A percentile compares a stretch with the other conserved stretches of the same genome.
These are phyloP conservation scores for Aureobasidium vineae DNA, from an alignment of 2,329 filamentous ascomycete species.

Conservation along the genomic window DNA sequence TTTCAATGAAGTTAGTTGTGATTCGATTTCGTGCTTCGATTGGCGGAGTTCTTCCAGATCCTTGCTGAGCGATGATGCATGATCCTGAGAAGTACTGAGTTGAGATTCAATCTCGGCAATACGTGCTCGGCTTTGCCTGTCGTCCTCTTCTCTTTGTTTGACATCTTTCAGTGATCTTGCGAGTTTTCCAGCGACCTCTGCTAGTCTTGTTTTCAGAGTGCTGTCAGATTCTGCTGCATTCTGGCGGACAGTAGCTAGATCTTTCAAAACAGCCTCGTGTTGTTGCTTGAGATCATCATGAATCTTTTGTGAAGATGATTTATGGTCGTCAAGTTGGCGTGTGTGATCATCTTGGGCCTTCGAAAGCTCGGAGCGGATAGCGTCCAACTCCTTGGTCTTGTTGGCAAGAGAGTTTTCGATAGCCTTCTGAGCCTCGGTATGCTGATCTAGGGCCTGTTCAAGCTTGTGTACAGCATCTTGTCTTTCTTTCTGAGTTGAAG, in stretches of 20 bases:
- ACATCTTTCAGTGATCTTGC: slow-evolving; percentile 27
- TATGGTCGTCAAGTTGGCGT: slow-evolving; percentile 16
- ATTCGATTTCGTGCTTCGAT: slow-evolving; percentile 24
- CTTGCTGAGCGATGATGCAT: slow-evolving; percentile 1
- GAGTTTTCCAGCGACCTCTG: slow-evolving; percentile 33
- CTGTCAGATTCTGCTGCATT: slow-evolving; percentile 26
- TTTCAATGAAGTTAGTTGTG: neutral
- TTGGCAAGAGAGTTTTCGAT: slow-evolving; percentile 3
- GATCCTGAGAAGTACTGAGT: neutral
- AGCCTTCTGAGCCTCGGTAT: slow-evolving; percentile 19
- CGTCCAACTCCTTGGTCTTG: slow-evolving; percentile 19
- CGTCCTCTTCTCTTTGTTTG: slow-evolving; percentile 13
- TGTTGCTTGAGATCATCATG: slow-evolving; percentile 22
- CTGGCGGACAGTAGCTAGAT: slow-evolving; percentile 3
- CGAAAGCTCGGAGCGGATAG: neutral
- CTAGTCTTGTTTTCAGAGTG: slow-evolving; percentile 32
- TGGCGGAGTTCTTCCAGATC: slow-evolving; percentile 23
- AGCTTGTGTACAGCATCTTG: slow-evolving; percentile 9
- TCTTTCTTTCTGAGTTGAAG: slow-evolving; percentile 25
- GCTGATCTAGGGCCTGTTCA: slow-evolving; percentile 8
- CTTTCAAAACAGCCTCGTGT: slow-evolving; percentile 24
- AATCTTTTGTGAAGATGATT: slow-evolving; percentile 2
- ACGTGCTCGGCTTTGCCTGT: slow-evolving; percentile 1
- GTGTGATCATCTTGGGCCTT: slow-evolving; percentile 21
- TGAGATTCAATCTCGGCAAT: slow-evolving; percentile 17